Evolutionary conservation across 169 alveolate genomes (phyloP).

Genomic region (Plasmodium berghei): DNA sequence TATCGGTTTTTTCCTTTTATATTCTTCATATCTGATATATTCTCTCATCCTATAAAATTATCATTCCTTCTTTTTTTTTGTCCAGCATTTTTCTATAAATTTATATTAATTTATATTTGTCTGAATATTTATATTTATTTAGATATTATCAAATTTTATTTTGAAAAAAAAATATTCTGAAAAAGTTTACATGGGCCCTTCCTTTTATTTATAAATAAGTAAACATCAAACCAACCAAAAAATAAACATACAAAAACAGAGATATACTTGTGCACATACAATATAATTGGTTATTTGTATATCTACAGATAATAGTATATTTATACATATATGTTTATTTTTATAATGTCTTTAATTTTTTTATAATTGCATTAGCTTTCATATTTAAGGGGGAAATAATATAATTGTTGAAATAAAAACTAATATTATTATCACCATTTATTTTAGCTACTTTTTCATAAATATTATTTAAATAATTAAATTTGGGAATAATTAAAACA

Average conservation of each 20-base stretch:
- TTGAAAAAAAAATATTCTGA: background rate
- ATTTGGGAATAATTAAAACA: conserved; percentile 33
- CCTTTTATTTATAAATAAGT: background rate
- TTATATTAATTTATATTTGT: too few species aligned
- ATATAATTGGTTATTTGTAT: background rate
- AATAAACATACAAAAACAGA: background rate
- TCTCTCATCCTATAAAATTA: too few species aligned
- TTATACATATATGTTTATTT: background rate
- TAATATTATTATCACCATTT: conserved; percentile 32
- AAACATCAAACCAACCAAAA: background rate
- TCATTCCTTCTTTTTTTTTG: too few species aligned
- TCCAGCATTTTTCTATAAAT: too few species aligned
- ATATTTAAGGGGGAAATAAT: conserved; percentile 23
- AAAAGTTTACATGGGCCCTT: background rate
- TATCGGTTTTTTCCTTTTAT: too few species aligned
- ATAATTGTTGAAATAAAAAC: conserved; percentile 18
- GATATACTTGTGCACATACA: background rate
- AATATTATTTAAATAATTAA: conserved; percentile 26
- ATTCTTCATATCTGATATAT: too few species aligned
- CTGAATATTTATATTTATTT: too few species aligned
- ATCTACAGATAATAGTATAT: background rate
- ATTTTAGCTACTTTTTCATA: conserved; percentile 33
- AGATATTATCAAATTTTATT: too few species aligned
- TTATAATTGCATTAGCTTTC: conserved; percentile 22
- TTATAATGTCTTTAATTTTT: conserved; percentile 25